Evolutionary conservation across 1,284 basidiomycete species (phyloP), one percentile per base, ranked within the genome.

Genomic region (Moesziomyces antarcticus): DNA sequence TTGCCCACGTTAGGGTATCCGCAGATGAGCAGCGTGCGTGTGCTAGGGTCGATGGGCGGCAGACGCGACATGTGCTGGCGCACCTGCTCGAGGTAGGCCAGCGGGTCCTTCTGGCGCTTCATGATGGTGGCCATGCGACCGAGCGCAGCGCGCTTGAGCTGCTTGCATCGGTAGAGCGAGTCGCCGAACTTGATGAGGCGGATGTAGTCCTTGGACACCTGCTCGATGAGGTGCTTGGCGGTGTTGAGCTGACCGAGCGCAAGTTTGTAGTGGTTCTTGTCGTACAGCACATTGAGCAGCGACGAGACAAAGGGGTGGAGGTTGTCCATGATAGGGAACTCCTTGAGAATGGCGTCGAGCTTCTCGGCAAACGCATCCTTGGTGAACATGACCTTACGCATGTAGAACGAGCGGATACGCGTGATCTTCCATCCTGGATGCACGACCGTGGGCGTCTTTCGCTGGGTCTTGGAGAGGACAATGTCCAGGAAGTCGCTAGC

Each of bases 311-410:
- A 83, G 22, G 82, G 82, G 49, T 83, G 82, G 46, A 83, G 55
- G 59, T 82, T 81, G 70, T 81, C 59, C 51, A 65, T 60, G 53
- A 67, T 63, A 54, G 96, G 96, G 86, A 99, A 99, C 85, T 99
- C 96, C 48, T 89, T 89, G 77, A 99, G 87, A 82, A 99, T 99
- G 37, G 91, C 91, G 62, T 91, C 91, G 37, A 99, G 89, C 85
- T 98, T 97, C 86, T 99, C 96, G 77, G 96, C 94, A 79, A 99
- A 98, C 16, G 93, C 89, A 84, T 98, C 94, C 85, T 98, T 95
- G 1, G 95, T 97, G 86, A 98, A 99, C 87, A 97, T 99, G 86
- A 99, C 95, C 86, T 98, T 99, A 85, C 95, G 91, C 96, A 98
- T 97, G 86, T 99, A 97, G 85, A 97, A 92, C 78, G 81, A 74